These are phyloP conservation scores for Exophiala calicioides DNA, from an alignment of 2,329 filamentous ascomycete genomes.

Conservation along the genomic window DNA sequence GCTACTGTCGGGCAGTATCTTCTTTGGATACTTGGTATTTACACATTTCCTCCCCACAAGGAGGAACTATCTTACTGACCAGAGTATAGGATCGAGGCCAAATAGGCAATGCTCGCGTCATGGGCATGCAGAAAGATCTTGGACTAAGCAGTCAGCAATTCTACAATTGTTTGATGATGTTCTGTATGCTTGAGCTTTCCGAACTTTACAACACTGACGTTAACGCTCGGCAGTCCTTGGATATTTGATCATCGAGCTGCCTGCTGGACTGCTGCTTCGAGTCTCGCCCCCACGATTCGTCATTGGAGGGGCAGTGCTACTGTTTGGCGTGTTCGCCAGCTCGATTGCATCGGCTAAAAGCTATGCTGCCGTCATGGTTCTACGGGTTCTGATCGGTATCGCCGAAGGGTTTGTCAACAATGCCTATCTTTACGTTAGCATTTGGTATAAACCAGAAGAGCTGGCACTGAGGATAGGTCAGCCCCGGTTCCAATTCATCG, in stretches of 20 bases:
- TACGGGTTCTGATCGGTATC: slow-evolving; percentile 14
- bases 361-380: slow-evolving; percentile 11
- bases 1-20: slow-evolving; percentile 1
- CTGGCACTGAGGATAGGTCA: slow-evolving; percentile 6
- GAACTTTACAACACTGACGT: background rate
- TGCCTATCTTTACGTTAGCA: slow-evolving; percentile 3
- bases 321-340: slow-evolving; percentile 9
- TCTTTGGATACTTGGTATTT: slow-evolving; percentile 4
- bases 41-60: background rate
- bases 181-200: slow-evolving; percentile 11
- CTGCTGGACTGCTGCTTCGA: slow-evolving; percentile 2
- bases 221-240: slow-evolving; percentile 6
- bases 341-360: background rate
- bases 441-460: slow-evolving; percentile 16
- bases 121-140: slow-evolving; percentile 18
- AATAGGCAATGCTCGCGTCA: slow-evolving; percentile 18
- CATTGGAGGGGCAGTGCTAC: background rate
- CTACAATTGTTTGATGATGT: slow-evolving; percentile 20
- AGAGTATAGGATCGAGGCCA: slow-evolving; percentile 14
- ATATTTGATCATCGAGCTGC: slow-evolving; percentile 17
- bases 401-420: slow-evolving; percentile 9
- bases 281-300: slow-evolving; percentile 1
- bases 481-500: too few relatives aligned
- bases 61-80: background rate
- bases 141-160: slow-evolving; percentile 8